A percentile compares a stretch with the other conserved stretches of the same genome.
phyloP scores from a whole-genome alignment of 2,329 filamentous ascomycete genomes.

The Claviceps digitariae region DNA sequence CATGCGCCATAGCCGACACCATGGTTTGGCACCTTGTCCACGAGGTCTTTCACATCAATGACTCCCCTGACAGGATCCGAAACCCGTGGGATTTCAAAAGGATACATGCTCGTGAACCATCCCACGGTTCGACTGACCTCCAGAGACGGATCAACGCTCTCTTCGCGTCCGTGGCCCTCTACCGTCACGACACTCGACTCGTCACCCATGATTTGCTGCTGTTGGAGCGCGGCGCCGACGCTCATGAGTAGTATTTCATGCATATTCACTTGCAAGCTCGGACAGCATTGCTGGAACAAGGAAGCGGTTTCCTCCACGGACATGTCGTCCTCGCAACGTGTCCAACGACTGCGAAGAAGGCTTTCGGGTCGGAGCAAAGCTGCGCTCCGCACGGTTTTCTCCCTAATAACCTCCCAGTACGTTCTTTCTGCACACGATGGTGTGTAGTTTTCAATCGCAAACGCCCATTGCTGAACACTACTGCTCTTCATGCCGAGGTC shows the following conservation, averaged over 20 bases:
- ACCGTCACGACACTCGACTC: not conserved
- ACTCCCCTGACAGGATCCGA: not conserved
- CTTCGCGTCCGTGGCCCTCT: conserved; percentile 1
- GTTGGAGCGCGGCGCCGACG: not conserved
- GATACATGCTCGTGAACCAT: conserved; percentile 2
- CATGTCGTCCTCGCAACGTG: not conserved
- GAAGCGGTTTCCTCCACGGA: not conserved
- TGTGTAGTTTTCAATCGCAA: not conserved
- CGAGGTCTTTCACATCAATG: not conserved
- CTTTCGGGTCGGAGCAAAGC: not conserved
- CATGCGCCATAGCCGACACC: not conserved
- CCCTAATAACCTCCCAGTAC: not conserved
- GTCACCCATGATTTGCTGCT: not conserved
- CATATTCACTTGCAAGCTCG: not conserved
- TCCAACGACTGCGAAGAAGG: no score
- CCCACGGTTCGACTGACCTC: not conserved
- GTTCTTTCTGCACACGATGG: not conserved
- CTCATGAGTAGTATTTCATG: not conserved
- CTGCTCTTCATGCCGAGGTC: conserved; percentile 1
- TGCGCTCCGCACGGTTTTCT: not conserved
- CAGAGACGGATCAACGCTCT: conserved; percentile 1
- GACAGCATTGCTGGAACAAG: not conserved
- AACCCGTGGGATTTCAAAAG: not conserved
- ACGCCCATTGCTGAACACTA: not conserved
- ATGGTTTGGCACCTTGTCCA: not conserved